Percentiles rank a stretch among this genome's conserved stretches.
Evolutionary conservation across 2,329 filamentous ascomycete species (phyloP).

Genomic region (Mariannaea sp.): DNA sequence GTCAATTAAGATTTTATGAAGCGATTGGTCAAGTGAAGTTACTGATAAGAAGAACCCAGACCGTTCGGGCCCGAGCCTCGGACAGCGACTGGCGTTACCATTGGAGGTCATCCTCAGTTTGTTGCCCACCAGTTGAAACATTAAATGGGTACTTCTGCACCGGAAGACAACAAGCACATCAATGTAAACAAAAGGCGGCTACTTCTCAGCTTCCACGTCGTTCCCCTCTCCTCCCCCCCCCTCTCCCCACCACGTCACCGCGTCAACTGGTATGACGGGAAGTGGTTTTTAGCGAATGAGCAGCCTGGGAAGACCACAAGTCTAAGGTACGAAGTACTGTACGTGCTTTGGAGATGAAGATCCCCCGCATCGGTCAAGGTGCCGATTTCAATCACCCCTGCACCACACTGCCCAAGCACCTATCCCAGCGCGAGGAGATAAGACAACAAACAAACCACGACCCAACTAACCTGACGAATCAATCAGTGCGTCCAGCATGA

Average conservation of each 20-base stretch:
- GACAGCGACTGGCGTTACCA: neutral
- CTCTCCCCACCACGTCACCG: neutral
- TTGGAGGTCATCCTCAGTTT: no score
- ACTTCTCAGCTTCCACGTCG: neutral
- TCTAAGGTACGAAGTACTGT: constrained; percentile 1
- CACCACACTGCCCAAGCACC: constrained; percentile 10
- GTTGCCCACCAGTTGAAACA: no score
- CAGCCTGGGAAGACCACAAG: constrained; percentile 5
- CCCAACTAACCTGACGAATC: constrained; percentile 3
- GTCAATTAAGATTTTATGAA: neutral
- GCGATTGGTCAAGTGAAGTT: neutral
- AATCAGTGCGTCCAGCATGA: neutral
- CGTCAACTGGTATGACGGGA: neutral
- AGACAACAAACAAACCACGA: constrained; percentile 19
- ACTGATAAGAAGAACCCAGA: neutral
- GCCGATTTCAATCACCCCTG: constrained; percentile 16
- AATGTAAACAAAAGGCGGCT: constrained; percentile 8
- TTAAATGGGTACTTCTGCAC: no score
- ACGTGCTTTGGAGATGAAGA: neutral
- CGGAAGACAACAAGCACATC: no score
- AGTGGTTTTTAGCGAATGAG: constrained; percentile 23
- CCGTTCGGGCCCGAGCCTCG: neutral
- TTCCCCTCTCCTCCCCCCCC: neutral
- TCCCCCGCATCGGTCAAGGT: constrained; percentile 28
- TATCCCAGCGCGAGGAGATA: constrained; percentile 10